phyloP scores from a whole-genome alignment of 306 rosid species.

The Castanea mollissima region DNA sequence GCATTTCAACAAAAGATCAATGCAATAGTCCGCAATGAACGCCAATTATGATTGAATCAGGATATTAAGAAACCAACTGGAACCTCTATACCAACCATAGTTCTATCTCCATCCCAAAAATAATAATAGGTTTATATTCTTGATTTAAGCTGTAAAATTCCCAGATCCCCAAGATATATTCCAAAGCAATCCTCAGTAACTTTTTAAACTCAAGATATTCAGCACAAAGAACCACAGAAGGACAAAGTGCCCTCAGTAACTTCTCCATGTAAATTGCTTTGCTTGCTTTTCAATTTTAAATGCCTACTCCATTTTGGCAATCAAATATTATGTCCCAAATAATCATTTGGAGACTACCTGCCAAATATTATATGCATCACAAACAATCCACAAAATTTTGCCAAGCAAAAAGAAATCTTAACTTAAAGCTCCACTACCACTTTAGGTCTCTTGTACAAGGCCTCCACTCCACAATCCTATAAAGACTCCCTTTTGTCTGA shows the following conservation, averaged over 20 bases:
- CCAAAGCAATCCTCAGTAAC: constrained; percentile 3
- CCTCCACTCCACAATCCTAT: constrained; percentile 75
- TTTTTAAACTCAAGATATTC: background rate
- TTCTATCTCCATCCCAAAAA: background rate
- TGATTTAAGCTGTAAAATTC: background rate
- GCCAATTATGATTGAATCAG: constrained; percentile 71
- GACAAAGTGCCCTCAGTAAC: background rate
- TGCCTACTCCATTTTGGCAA: background rate
- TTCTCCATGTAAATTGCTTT: background rate
- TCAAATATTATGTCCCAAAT: background rate
- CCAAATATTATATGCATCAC: background rate
- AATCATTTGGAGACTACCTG: background rate
- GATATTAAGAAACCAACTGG: constrained; percentile 26
- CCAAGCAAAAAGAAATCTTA: background rate
- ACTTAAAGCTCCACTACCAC: constrained; percentile 39
- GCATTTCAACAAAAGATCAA: constrained; percentile 61
- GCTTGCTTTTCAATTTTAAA: background rate
- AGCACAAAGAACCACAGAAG: background rate
- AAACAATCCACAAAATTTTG: background rate
- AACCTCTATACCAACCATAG: constrained; percentile 21
- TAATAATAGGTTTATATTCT: background rate
- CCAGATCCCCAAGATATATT: too few relatives aligned
- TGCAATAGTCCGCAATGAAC: constrained; percentile 76
- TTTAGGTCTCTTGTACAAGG: constrained; percentile 67
- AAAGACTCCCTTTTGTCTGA: constrained; percentile 76